Conservation (phyloP, 148 eudicot species). For the Rhododendron ovatum region DNA sequence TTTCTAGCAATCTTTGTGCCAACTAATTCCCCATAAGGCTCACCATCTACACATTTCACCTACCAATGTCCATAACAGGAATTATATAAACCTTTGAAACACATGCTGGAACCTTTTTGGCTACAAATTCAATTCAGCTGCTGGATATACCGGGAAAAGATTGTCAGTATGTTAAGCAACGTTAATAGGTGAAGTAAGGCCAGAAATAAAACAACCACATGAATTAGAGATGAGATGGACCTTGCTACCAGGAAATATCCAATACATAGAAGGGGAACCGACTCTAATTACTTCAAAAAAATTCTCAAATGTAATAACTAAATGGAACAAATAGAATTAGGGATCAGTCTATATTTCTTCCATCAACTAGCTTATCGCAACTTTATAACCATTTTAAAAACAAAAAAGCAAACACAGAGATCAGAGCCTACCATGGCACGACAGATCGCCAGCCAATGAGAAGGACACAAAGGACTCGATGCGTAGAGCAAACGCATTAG, state of each 20-base stretch:
- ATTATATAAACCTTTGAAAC: neutral
- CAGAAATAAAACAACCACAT: neutral
- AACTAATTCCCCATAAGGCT: neutral
- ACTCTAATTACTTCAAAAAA: neutral
- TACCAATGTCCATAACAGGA: neutral
- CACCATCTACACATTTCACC: neutral
- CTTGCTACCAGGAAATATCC: neutral
- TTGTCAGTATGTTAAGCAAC: neutral
- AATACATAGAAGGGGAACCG: neutral
- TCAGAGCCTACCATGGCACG: constrained; percentile 56
- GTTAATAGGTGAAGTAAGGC: neutral
- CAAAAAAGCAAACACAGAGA: constrained; percentile 9
- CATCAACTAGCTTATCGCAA: neutral
- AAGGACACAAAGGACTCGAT: constrained; percentile 74
- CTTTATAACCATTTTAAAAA: neutral
- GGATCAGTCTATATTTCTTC: neutral
- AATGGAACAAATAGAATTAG: neutral
- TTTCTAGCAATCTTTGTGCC: neutral
- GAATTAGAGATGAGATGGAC: neutral
- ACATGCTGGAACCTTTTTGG: neutral
- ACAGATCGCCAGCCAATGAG: constrained; percentile 80
- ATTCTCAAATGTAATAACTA: neutral
- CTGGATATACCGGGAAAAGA: neutral
- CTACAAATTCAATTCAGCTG: neutral
- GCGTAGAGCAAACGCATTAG: constrained; percentile 84